Percentiles rank a stretch among this genome's conserved stretches.
Conservation (phyloP, 2,329 filamentous ascomycete genomes). For the Colletotrichum chlorophyti region DNA sequence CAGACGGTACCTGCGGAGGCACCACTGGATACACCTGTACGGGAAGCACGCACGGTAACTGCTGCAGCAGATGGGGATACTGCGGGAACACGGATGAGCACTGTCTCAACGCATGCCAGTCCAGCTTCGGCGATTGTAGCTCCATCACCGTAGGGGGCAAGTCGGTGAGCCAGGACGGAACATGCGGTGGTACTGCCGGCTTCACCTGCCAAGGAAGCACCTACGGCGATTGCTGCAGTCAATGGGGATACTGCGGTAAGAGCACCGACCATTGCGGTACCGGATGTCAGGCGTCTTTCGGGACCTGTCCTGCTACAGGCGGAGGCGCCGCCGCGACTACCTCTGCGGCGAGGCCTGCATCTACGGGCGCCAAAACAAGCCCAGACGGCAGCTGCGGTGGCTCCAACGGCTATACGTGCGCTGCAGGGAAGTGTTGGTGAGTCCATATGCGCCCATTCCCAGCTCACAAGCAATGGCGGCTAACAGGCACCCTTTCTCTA, state of each 20-base stretch:
- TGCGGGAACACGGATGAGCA: conserved; percentile 27
- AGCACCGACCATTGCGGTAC: conserved; percentile 28
- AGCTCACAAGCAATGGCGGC: not conserved
- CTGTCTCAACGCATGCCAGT: conserved; percentile 28
- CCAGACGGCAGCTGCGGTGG: conserved; percentile 49
- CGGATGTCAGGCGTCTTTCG: conserved; percentile 21
- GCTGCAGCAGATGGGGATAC: conserved; percentile 31
- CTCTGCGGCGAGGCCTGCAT: not conserved
- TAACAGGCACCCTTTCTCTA: not conserved
- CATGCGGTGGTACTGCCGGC: conserved; percentile 13
- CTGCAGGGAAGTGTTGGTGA: conserved; percentile 27
- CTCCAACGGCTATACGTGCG: conserved; percentile 46
- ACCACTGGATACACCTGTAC: conserved; percentile 45
- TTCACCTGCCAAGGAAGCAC: conserved; percentile 13
- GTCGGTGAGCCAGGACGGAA: conserved; percentile 9
- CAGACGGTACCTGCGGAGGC: conserved; percentile 48
- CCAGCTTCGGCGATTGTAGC: conserved; percentile 29
- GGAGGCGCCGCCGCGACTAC: conserved; percentile 8
- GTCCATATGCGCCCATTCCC: conserved; percentile 13
- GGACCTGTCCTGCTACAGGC: conserved; percentile 10
- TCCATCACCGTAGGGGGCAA: conserved; percentile 16
- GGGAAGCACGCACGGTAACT: conserved; percentile 33
- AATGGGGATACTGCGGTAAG: conserved; percentile 31
- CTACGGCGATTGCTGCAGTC: conserved; percentile 29
- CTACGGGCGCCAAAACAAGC: not conserved